A percentile compares a stretch with the other conserved stretches of the same genome.
Evolutionary conservation across 75 land plant species (phyloP).

Genomic region (Pinus tabuliformis): DNA sequence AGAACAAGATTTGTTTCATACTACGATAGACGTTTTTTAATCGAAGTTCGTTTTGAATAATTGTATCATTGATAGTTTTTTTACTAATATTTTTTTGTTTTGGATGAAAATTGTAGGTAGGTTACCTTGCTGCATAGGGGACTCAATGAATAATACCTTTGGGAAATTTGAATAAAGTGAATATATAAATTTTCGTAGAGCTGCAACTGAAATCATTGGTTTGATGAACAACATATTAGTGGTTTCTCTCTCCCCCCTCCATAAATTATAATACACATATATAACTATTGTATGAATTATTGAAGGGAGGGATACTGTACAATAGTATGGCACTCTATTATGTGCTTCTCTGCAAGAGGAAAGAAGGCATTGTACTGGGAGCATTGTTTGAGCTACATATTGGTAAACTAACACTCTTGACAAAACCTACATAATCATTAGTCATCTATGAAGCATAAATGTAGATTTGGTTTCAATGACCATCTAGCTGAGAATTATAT

Average conservation of each 20-base stretch:
- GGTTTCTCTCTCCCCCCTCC: not conserved
- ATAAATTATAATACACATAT: too few species aligned
- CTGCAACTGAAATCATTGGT: constrained; percentile 45
- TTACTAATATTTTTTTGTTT: too few species aligned
- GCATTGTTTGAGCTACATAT: too few species aligned
- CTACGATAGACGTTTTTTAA: too few species aligned
- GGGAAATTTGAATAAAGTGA: constrained; percentile 57
- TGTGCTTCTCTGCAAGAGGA: too few species aligned
- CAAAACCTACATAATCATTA: not conserved
- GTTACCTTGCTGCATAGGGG: constrained; percentile 89
- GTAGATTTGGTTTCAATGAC: not conserved
- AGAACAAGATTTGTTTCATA: too few species aligned
- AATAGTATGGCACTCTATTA: too few species aligned
- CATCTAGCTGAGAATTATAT: not conserved
- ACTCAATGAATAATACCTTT: constrained; percentile 78
- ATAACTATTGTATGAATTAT: too few species aligned
- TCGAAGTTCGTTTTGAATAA: not conserved
- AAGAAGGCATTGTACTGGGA: not conserved
- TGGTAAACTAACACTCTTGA: too few species aligned
- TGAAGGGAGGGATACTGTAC: too few species aligned
- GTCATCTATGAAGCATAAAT: not conserved
- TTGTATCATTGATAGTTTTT: not conserved
- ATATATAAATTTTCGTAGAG: constrained; percentile 46
- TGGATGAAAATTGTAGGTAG: constrained; percentile 45
- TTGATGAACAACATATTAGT: constrained; percentile 70